Conservation (phyloP, 208 protist genomes). For the Crithidia bombi region DNA sequence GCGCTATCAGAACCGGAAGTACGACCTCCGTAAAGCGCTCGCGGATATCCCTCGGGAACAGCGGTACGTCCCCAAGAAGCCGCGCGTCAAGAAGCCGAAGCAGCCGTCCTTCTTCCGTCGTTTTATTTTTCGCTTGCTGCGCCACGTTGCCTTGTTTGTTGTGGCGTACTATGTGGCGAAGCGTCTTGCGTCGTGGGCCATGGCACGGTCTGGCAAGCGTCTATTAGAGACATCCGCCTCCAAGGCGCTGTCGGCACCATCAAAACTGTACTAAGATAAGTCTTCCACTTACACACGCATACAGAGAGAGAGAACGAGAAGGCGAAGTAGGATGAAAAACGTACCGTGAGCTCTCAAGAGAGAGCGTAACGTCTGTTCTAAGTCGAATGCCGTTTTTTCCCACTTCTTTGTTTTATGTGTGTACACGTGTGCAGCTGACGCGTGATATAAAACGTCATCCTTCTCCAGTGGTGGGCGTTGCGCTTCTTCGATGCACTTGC, state of each 20-base stretch:
- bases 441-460: too few relatives aligned
- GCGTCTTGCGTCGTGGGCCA: constrained; percentile 28
- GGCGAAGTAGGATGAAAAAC: too few relatives aligned
- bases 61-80: constrained; percentile 33
- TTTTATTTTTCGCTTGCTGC: constrained; percentile 39
- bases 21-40: constrained; percentile 45
- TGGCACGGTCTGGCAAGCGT: constrained; percentile 20
- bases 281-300: background rate
- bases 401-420: too few relatives aligned
- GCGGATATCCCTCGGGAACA: constrained; percentile 42
- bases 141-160: constrained; percentile 41
- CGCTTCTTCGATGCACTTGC: too few relatives aligned
- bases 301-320: too few relatives aligned
- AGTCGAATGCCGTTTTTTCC: constrained; percentile 3
- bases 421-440: too few relatives aligned
- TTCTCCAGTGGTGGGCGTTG: too few relatives aligned
- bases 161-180: constrained; percentile 48
- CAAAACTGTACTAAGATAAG: constrained; percentile 20
- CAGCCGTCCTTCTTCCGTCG: constrained; percentile 37
- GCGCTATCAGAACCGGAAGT: constrained; percentile 39
- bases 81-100: constrained; percentile 20
- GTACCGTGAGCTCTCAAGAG: too few relatives aligned
- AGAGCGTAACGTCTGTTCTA: background rate
- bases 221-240: constrained; percentile 18
- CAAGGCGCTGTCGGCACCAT: constrained; percentile 1